Evolutionary conservation across 2,329 filamentous ascomycete species (phyloP), one percentile per base, ranked within the genome.

Genomic region (Paraconiothyrium sp.): DNA sequence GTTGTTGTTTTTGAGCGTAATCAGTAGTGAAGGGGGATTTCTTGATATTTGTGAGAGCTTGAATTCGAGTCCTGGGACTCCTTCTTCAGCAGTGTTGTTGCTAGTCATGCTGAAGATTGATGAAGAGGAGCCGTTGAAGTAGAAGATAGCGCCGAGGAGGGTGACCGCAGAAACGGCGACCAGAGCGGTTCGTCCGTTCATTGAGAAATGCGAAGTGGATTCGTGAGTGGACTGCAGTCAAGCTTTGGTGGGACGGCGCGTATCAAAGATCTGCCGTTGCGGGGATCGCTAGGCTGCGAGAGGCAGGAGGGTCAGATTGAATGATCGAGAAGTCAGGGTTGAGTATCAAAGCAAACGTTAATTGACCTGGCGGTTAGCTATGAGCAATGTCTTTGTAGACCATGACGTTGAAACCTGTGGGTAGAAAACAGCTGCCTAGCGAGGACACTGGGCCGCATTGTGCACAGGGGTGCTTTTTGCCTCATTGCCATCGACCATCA

Each of bases 1-100:
- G 47, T 72, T 71, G 43, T 67, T 71, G 58, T 81, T 82, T 10
- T 74, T 73, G 51, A 81, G 65, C 0, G 74, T 78, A 24, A 81
- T 71, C 14, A 74, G 69, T 13, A 81, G 52, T 0, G 73, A 72
- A 9, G 75, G 73, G 1, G 77, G 76, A 16, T 63, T 66, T 8
- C 63, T 67, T 9, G 72, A 73, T 9, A 67, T 69, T 55, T 79
- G 76, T 2, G 67, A 64, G 14, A 77, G 65, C 41, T 64, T 70
- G 44, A 78, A 64, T 11, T 72, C 67, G 1, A 79, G 68, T 16
- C 72, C 72, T 8, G 74, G 70, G 14, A 75, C 48, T 43, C 61
- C 63, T 27, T 64, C 58, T 24, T 60, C 30, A 13, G 51, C 57
- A 16, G 60, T 47, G 3, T 34, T 51, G 30, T 63, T 46, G 13